phyloP scores from a whole-genome alignment of 2,329 filamentous ascomycete genomes.

The Aspergillus brasiliensis region DNA sequence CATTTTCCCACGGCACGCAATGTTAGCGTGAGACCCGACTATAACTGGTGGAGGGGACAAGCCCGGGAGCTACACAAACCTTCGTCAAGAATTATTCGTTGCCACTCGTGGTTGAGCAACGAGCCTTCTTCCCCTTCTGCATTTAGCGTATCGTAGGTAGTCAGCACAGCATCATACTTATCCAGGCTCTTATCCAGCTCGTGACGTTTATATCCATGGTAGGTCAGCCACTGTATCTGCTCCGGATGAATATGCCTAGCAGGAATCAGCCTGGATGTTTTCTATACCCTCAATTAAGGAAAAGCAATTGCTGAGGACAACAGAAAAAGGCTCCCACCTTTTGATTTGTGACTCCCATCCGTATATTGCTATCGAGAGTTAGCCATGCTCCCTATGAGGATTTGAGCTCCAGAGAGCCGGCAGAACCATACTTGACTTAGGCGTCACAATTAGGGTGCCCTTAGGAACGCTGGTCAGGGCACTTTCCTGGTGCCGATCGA shows the following conservation, averaged over 20 bases:
- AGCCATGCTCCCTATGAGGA: neutral
- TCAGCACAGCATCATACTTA: constrained; percentile 6
- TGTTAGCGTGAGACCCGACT: neutral
- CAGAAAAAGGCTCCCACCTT: neutral
- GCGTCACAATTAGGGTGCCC: constrained; percentile 5
- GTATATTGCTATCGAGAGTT: neutral
- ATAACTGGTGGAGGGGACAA: too few species aligned
- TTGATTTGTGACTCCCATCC: constrained; percentile 7
- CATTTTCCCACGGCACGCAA: neutral
- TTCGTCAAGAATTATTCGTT: constrained; percentile 9
- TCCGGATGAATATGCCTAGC: constrained; percentile 4
- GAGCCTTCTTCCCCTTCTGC: neutral
- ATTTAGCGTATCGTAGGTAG: constrained; percentile 7
- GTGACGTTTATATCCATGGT: constrained; percentile 1
- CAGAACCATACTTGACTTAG: constrained; percentile 9
- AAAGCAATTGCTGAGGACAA: too few species aligned
- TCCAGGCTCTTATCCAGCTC: neutral
- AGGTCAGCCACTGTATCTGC: neutral
- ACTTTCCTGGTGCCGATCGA: neutral
- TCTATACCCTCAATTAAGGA: neutral
- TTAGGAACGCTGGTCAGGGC: neutral
- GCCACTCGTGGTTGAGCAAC: neutral
- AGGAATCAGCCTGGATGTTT: neutral
- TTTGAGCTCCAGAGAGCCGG: neutral
- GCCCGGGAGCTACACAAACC: neutral